Percentiles rank a stretch among this genome's conserved stretches.
Evolutionary conservation across 139 green algal genomes (phyloP).

Genomic region (Micractinium sp.): DNA sequence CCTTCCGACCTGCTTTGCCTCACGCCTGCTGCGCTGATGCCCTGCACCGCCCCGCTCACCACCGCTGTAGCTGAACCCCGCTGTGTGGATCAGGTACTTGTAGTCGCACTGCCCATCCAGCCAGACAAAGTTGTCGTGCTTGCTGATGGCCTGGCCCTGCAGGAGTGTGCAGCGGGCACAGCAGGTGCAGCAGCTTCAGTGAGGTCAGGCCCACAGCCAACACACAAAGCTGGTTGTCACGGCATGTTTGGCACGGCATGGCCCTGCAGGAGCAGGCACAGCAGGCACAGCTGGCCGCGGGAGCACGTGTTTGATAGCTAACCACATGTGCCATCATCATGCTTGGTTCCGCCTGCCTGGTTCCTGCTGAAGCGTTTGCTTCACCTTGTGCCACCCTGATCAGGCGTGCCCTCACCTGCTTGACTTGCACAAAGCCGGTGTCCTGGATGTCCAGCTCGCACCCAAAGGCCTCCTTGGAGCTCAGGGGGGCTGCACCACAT

Average conservation of each 20-base stretch:
- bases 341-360: not conserved
- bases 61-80: conserved; percentile 43
- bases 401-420: not conserved
- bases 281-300: not conserved
- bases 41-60: conserved; percentile 20
- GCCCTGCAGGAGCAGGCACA: not conserved
- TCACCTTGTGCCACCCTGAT: too few relatives aligned
- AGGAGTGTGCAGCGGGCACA: not conserved
- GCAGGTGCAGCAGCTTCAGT: not conserved
- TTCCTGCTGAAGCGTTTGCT: too few relatives aligned
- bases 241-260: too few relatives aligned
- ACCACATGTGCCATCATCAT: too few relatives aligned
- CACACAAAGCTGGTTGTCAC: too few relatives aligned
- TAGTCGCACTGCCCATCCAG: conserved; percentile 47
- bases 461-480: conserved; percentile 25
- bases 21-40: too few relatives aligned
- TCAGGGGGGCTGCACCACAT: not conserved
- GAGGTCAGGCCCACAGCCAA: too few relatives aligned
- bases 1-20: too few relatives aligned
- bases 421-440: conserved; percentile 41
- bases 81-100: conserved; percentile 47
- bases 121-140: conserved; percentile 37
- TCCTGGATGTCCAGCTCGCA: conserved; percentile 36
- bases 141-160: not conserved
- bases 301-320: too few relatives aligned